A percentile compares a stretch with the other conserved stretches of the same genome.
These are phyloP conservation scores for Ramichloridium luteum DNA, from an alignment of 2,329 filamentous ascomycete genomes.

Conservation along the genomic window DNA sequence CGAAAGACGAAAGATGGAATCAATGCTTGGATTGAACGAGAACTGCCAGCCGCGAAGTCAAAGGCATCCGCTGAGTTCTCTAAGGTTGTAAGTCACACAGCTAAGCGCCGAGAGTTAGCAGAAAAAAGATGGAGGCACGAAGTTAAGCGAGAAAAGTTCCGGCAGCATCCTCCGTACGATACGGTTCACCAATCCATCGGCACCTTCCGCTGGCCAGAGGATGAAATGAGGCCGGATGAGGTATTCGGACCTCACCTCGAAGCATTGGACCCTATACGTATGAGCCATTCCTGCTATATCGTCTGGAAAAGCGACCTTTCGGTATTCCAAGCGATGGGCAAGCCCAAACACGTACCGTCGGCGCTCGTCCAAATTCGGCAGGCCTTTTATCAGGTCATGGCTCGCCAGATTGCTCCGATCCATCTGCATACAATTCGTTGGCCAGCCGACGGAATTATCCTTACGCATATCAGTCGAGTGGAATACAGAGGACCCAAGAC, in stretches of 20 bases:
- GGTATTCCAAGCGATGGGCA: constrained; percentile 23
- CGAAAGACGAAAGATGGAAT: constrained; percentile 11
- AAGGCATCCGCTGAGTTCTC: constrained; percentile 8
- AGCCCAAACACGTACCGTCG: constrained; percentile 16
- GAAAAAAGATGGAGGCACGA: constrained; percentile 17
- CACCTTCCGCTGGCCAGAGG: constrained; percentile 34
- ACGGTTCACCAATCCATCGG: constrained; percentile 17
- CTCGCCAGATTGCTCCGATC: constrained; percentile 15
- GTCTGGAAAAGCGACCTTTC: constrained; percentile 22
- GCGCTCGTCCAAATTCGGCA: constrained; percentile 26
- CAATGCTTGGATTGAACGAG: constrained; percentile 11
- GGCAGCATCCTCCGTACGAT: constrained; percentile 15
- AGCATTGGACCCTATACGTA: constrained; percentile 34
- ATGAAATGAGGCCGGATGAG: constrained; percentile 30
- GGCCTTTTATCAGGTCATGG: constrained; percentile 28
- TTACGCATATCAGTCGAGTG: constrained; percentile 12
- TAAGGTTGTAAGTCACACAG: constrained; percentile 15
- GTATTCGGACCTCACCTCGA: constrained; percentile 32
- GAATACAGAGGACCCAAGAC: constrained; percentile 7
- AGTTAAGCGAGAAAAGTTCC: constrained; percentile 15
- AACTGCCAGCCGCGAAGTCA: not conserved
- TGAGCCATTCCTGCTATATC: constrained; percentile 30
- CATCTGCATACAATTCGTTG: constrained; percentile 20
- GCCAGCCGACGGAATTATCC: constrained; percentile 5
- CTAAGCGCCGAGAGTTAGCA: constrained; percentile 9